Percentiles rank a stretch among this genome's conserved stretches.
These are phyloP conservation scores for Polytrichum formosum DNA, from an alignment of 225 moss, liverwort and hornwort genomes.

Conservation along the genomic window DNA sequence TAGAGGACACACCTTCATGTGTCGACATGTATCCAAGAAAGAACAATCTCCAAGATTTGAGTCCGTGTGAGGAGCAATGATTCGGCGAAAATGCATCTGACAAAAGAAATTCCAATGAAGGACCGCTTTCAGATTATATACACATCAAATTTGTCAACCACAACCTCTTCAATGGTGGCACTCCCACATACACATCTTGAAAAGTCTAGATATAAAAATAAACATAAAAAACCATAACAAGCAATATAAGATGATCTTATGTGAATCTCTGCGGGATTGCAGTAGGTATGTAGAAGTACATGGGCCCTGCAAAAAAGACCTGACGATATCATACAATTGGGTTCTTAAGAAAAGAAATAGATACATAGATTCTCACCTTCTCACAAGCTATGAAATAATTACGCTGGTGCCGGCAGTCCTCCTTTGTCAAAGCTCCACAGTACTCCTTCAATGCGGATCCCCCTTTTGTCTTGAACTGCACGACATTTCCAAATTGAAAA, in stretches of 20 bases:
- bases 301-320: no score
- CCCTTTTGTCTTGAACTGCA: slow-evolving; percentile 97
- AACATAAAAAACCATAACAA: no score
- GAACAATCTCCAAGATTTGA: slow-evolving; percentile 97
- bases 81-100: slow-evolving; percentile 98
- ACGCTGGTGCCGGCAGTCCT: slow-evolving; percentile 93
- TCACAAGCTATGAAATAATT: slow-evolving; percentile 95
- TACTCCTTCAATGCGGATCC: slow-evolving; percentile 97
- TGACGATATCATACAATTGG: no score
- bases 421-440: slow-evolving; percentile 91
- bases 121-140: no score
- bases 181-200: no score
- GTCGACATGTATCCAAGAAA: slow-evolving; percentile 97
- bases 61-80: slow-evolving; percentile 96
- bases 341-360: no score
- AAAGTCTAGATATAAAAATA: background rate
- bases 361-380: slow-evolving; percentile 50
- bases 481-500: background rate
- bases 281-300: no score
- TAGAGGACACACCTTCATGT: slow-evolving; percentile 81
- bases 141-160: no score
- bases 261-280: no score
- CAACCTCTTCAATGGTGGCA: no score
- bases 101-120: background rate
- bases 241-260: no score